These are phyloP conservation scores for Pezicula neosporulosa DNA, from an alignment of 2,329 filamentous ascomycete genomes.

Conservation along the genomic window DNA sequence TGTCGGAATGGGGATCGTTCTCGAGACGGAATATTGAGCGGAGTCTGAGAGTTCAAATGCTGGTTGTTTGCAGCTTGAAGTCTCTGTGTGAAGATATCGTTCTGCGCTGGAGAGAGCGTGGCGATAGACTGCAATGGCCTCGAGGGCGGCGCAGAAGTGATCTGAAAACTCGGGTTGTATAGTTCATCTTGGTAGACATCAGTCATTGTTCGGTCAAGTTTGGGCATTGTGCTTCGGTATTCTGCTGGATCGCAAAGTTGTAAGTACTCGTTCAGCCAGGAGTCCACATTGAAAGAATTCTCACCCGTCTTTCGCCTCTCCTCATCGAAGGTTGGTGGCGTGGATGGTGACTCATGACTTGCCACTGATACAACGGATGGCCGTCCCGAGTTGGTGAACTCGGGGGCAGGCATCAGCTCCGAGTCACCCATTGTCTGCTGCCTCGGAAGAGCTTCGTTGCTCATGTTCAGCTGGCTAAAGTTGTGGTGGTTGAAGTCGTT, in stretches of 20 bases:
- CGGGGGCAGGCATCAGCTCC: constrained; percentile 26
- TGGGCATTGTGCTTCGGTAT: constrained; percentile 62
- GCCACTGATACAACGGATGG: constrained; percentile 55
- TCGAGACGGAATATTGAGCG: constrained; percentile 43
- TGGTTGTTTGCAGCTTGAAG: constrained; percentile 77
- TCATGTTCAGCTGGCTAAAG: constrained; percentile 18
- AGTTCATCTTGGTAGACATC: constrained; percentile 83
- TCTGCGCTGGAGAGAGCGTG: constrained; percentile 44
- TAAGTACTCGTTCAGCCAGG: constrained; percentile 66
- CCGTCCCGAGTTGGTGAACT: constrained; percentile 20
- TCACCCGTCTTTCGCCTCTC: constrained; percentile 55
- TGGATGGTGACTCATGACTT: constrained; percentile 59
- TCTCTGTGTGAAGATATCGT: constrained; percentile 68
- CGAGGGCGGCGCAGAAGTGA: constrained; percentile 52
- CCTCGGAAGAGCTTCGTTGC: constrained; percentile 19
- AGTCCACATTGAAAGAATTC: constrained; percentile 29
- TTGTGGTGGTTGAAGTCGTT: constrained; percentile 33
- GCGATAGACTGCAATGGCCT: constrained; percentile 34
- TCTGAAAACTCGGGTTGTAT: constrained; percentile 67
- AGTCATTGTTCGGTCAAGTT: constrained; percentile 81
- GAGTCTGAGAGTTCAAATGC: constrained; percentile 54
- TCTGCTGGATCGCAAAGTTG: constrained; percentile 41
- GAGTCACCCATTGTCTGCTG: constrained; percentile 14
- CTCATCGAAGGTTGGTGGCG: constrained; percentile 47
- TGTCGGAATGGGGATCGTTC: constrained; percentile 81